These are phyloP conservation scores for Sordariomycetes sp. DNA, from an alignment of 2,329 filamentous ascomycete species.

Conservation along the genomic window DNA sequence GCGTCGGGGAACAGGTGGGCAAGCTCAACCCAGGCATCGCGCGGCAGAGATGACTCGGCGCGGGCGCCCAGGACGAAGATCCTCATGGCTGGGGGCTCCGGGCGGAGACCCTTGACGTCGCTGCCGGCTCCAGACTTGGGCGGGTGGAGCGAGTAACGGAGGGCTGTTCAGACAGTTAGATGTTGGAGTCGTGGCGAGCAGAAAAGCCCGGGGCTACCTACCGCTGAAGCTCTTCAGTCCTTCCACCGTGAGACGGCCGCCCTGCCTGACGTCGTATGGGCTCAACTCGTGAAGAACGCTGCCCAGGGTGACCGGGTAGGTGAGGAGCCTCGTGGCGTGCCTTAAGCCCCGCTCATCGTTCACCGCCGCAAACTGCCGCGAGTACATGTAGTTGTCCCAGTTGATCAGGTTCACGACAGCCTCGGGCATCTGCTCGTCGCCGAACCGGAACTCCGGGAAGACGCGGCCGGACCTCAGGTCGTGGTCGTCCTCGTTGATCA, in stretches of 20 bases:
- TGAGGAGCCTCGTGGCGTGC: slow-evolving; percentile 84
- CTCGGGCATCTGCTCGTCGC: slow-evolving; percentile 80
- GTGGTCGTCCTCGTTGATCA: slow-evolving; percentile 98
- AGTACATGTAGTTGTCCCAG: slow-evolving; percentile 96
- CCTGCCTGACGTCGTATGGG: slow-evolving; percentile 70
- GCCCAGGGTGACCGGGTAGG: slow-evolving; percentile 83
- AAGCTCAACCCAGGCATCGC: slow-evolving; percentile 87
- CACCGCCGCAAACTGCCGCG: slow-evolving; percentile 78
- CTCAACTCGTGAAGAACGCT: slow-evolving; percentile 91
- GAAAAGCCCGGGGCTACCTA: slow-evolving; percentile 27
- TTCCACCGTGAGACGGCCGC: slow-evolving; percentile 68
- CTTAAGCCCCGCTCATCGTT: slow-evolving; percentile 84
- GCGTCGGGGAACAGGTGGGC: slow-evolving; percentile 89
- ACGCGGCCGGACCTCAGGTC: slow-evolving; percentile 80
- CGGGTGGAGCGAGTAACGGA: slow-evolving; percentile 89
- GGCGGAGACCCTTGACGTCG: slow-evolving; percentile 65
- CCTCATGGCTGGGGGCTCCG: slow-evolving; percentile 76
- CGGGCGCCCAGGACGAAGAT: slow-evolving; percentile 89
- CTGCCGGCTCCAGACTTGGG: slow-evolving; percentile 63
- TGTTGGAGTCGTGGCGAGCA: background rate
- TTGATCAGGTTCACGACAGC: slow-evolving; percentile 94
- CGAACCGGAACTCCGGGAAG: slow-evolving; percentile 90
- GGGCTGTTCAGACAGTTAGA: slow-evolving; percentile 34
- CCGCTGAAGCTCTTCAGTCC: slow-evolving; percentile 89
- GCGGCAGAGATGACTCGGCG: slow-evolving; percentile 91